A percentile compares a stretch with the other conserved stretches of the same genome.
These are phyloP conservation scores for Aspergillus persii DNA, from an alignment of 2,329 filamentous ascomycete species.

Conservation along the genomic window DNA sequence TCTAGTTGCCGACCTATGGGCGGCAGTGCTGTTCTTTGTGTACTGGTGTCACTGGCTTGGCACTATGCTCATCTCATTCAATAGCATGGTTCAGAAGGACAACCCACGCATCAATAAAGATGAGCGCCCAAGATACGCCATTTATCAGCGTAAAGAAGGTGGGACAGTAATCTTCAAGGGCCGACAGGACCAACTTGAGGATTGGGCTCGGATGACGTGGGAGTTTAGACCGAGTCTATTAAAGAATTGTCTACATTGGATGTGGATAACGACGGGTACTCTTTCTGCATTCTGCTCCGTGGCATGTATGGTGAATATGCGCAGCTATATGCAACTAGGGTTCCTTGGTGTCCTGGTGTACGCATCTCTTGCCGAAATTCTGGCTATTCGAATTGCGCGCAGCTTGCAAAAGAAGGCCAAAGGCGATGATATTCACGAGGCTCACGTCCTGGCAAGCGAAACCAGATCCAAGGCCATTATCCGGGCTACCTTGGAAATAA, in stretches of 20 bases:
- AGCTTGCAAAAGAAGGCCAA: conserved; percentile 21
- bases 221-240: conserved; percentile 21
- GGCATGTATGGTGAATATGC: conserved; percentile 38
- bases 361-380: conserved; percentile 29
- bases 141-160: conserved; percentile 31
- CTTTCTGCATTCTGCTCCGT: conserved; percentile 27
- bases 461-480: conserved; percentile 11
- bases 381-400: conserved; percentile 26
- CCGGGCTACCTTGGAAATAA: conserved; percentile 20
- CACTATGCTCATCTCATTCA: conserved; percentile 24
- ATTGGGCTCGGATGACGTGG: conserved; percentile 31
- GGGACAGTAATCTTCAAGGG: conserved; percentile 35
- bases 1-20: conserved; percentile 31
- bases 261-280: conserved; percentile 28
- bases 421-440: conserved; percentile 4
- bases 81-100: conserved; percentile 21
- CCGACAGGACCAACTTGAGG: conserved; percentile 25
- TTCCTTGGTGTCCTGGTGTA: conserved; percentile 29
- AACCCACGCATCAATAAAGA: conserved; percentile 14
- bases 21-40: conserved; percentile 27
- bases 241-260: conserved; percentile 27
- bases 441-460: conserved; percentile 3
- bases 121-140: conserved; percentile 22
- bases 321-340: conserved; percentile 28
- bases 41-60: conserved; percentile 30